A percentile compares a stretch with the other conserved stretches of the same genome.
phyloP scores from a whole-genome alignment of 1,284 basidiomycete species.

The Trichosporon sp. region DNA sequence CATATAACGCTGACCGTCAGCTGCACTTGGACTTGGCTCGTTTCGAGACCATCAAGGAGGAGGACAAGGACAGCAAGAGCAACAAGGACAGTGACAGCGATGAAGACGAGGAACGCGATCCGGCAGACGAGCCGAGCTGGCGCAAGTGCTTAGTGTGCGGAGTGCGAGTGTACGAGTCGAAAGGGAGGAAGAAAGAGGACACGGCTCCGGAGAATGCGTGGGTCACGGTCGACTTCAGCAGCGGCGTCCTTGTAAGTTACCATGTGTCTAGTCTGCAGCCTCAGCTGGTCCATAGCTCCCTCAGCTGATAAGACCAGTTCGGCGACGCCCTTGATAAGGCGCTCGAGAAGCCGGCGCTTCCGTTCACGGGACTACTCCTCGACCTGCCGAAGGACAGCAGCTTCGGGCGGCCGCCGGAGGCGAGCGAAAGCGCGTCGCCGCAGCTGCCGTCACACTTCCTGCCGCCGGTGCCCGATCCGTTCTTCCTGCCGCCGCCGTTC shows the following conservation, averaged over 20 bases:
- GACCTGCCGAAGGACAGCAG: constrained; percentile 17
- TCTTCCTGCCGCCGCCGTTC: constrained; percentile 52
- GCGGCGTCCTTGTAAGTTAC: constrained; percentile 33
- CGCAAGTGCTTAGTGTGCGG: constrained; percentile 41
- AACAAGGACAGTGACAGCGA: neutral
- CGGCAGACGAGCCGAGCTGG: constrained; percentile 19
- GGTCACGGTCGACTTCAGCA: constrained; percentile 29
- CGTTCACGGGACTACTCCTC: constrained; percentile 27
- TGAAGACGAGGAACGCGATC: neutral
- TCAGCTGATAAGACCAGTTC: constrained; percentile 21
- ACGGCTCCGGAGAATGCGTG: constrained; percentile 25
- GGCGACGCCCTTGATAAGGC: constrained; percentile 23
- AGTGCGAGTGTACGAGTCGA: constrained; percentile 25
- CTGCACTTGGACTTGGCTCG: constrained; percentile 13
- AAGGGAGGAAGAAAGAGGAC: constrained; percentile 17
- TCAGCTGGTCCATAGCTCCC: neutral
- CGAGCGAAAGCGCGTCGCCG: constrained; percentile 20
- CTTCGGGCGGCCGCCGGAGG: constrained; percentile 19
- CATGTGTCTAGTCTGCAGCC: neutral
- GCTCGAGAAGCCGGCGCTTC: constrained; percentile 12
- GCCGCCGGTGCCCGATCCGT: constrained; percentile 42
- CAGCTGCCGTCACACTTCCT: constrained; percentile 14
- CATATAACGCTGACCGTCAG: constrained; percentile 3
- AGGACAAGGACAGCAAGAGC: neutral
- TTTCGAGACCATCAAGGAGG: constrained; percentile 6